These are phyloP conservation scores for Teratosphaeria viscida DNA, from an alignment of 2,329 filamentous ascomycete genomes.

Conservation along the genomic window DNA sequence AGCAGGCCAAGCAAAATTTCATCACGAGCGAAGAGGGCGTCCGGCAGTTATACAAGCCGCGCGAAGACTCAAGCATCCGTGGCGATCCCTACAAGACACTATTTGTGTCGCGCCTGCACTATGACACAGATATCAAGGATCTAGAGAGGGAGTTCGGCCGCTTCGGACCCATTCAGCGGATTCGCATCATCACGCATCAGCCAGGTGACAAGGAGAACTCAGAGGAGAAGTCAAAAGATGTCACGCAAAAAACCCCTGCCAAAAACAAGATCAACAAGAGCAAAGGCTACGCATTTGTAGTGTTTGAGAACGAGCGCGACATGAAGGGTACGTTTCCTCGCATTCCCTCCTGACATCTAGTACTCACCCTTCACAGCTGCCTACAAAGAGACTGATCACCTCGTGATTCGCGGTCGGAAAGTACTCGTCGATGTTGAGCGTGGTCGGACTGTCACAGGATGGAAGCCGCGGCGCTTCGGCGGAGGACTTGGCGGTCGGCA, in stretches of 20 bases:
- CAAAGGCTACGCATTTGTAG: conserved; percentile 89
- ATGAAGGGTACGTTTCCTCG: conserved; percentile 72
- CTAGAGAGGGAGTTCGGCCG: conserved; percentile 87
- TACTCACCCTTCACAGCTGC: conserved; percentile 54
- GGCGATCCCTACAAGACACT: conserved; percentile 93
- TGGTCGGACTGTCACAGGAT: conserved; percentile 84
- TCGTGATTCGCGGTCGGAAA: conserved; percentile 82
- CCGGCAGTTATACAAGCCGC: conserved; percentile 61
- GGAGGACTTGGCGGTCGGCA: conserved; percentile 85
- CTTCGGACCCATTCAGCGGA: conserved; percentile 87
- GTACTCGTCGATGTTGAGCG: conserved; percentile 95
- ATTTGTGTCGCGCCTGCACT: conserved; percentile 82
- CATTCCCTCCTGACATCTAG: not conserved
- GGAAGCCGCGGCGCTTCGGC: conserved; percentile 83
- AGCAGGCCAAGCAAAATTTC: conserved; percentile 56
- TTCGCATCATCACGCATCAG: conserved; percentile 36
- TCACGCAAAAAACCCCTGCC: not conserved
- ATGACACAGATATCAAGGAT: conserved; percentile 80
- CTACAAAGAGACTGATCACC: conserved; percentile 76
- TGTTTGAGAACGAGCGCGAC: conserved; percentile 93
- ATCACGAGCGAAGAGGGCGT: conserved; percentile 51
- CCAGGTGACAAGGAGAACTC: conserved; percentile 19
- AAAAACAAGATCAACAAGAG: conserved; percentile 51
- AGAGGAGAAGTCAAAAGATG: conserved; percentile 1
- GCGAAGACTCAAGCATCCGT: conserved; percentile 75